Evolutionary conservation across 768 basidiomycete species (phyloP).

Genomic region (Tricholoma flavovirens): DNA sequence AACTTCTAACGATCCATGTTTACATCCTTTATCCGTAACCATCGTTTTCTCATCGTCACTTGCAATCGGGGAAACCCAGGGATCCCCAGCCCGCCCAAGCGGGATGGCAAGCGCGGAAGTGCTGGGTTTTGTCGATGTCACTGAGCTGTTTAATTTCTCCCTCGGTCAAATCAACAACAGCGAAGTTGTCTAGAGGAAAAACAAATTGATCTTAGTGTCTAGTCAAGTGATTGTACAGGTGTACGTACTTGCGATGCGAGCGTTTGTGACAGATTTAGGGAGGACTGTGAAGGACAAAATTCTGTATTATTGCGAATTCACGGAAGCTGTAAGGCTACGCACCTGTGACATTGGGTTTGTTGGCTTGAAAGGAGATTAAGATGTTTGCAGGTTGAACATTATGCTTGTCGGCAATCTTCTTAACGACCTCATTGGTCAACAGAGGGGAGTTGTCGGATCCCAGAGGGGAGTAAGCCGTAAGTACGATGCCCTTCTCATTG

Average conservation of each 20-base stretch:
- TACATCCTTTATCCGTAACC: neutral
- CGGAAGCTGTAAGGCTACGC: conserved; percentile 9
- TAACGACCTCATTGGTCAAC: conserved; percentile 52
- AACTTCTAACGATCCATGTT: neutral
- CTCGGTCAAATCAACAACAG: conserved; percentile 53
- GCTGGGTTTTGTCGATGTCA: conserved; percentile 51
- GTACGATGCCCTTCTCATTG: conserved; percentile 54
- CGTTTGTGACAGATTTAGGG: conserved; percentile 70
- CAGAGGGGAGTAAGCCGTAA: conserved; percentile 78
- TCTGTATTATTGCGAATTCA: neutral
- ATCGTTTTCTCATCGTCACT: conserved; percentile 2
- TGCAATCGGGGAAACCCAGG: conserved; percentile 58
- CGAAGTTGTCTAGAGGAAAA: conserved; percentile 43
- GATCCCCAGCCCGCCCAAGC: conserved; percentile 58
- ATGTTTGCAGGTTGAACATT: conserved; percentile 56
- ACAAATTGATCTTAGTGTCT: neutral
- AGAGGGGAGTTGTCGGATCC: conserved; percentile 69
- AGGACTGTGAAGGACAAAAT: conserved; percentile 36
- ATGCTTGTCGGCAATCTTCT: conserved; percentile 58
- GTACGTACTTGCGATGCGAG: conserved; percentile 50
- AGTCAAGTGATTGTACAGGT: neutral
- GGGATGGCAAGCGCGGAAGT: conserved; percentile 64
- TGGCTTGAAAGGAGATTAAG: conserved; percentile 69
- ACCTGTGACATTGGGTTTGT: conserved; percentile 53
- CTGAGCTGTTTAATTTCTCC: conserved; percentile 57